phyloP scores from a whole-genome alignment of 768 basidiomycete species.

The Agrocybe chaxingu region DNA sequence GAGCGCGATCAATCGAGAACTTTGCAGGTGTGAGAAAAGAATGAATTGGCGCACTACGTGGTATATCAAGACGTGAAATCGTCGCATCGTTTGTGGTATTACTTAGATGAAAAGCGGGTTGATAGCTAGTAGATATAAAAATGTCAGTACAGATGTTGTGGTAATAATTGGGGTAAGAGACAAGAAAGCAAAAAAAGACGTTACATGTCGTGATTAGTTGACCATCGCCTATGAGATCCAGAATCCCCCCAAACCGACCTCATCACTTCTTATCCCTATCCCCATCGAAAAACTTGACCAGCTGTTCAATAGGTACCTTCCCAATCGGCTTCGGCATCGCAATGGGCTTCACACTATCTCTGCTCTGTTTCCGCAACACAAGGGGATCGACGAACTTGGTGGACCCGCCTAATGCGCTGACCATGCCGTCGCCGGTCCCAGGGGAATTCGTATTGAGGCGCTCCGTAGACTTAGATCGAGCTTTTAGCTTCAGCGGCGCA shows the following conservation, averaged over 20 bases:
- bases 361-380: constrained; percentile 58
- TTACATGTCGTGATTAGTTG: background rate
- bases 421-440: constrained; percentile 24
- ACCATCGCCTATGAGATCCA: background rate
- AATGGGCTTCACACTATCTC: constrained; percentile 26
- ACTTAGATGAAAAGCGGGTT: too few species aligned
- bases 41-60: too few species aligned
- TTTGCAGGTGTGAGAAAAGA: too few species aligned
- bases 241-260: background rate
- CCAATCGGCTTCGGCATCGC: constrained; percentile 44
- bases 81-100: too few species aligned
- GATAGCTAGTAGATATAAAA: too few species aligned
- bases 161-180: background rate
- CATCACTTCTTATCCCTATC: constrained; percentile 32
- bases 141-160: too few species aligned
- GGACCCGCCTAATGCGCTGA: constrained; percentile 23
- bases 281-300: constrained; percentile 82
- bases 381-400: constrained; percentile 78
- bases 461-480: constrained; percentile 41
- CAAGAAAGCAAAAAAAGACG: background rate
- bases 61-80: too few species aligned
- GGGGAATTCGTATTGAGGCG: constrained; percentile 19
- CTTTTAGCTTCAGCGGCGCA: constrained; percentile 33
- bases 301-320: constrained; percentile 72
- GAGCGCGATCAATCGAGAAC: too few species aligned